phyloP scores from a whole-genome alignment of 129 eudicot genomes.

The Tagetes patula region DNA sequence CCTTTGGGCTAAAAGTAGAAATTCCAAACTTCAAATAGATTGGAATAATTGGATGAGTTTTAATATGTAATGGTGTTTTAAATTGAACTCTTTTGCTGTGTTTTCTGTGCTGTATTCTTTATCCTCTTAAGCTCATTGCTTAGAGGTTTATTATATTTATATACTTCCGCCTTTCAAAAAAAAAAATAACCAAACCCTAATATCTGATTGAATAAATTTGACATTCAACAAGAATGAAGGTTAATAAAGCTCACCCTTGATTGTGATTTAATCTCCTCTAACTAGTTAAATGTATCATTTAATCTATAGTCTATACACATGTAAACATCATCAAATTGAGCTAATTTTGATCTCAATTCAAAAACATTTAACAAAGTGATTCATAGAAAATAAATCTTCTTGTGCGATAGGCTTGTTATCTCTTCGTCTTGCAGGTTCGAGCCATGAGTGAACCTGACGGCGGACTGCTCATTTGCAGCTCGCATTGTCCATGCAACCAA shows the following conservation, averaged over 20 bases:
- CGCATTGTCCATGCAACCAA: constrained; percentile 67
- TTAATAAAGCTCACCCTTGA: constrained; percentile 5
- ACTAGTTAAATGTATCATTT: constrained; percentile 30
- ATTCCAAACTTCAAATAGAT: no score
- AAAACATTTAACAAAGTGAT: constrained; percentile 6
- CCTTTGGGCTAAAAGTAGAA: no score
- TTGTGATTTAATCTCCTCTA: background rate
- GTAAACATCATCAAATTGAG: constrained; percentile 22
- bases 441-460: constrained; percentile 67
- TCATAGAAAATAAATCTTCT: constrained; percentile 1
- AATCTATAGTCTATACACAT: constrained; percentile 17
- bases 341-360: constrained; percentile 22
- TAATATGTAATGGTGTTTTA: no score
- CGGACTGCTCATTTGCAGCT: constrained; percentile 80
- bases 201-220: background rate
- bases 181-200: background rate
- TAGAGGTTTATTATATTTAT: no score
- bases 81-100: no score
- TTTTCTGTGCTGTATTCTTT: no score
- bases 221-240: background rate
- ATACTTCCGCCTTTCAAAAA: no score
- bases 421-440: constrained; percentile 66
- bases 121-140: no score
- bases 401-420: constrained; percentile 25
- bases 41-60: no score